Percentiles rank a stretch among this genome's conserved stretches.
These are phyloP conservation scores for Erysiphe pulchra DNA, from an alignment of 2,329 filamentous ascomycete genomes.

Conservation along the genomic window DNA sequence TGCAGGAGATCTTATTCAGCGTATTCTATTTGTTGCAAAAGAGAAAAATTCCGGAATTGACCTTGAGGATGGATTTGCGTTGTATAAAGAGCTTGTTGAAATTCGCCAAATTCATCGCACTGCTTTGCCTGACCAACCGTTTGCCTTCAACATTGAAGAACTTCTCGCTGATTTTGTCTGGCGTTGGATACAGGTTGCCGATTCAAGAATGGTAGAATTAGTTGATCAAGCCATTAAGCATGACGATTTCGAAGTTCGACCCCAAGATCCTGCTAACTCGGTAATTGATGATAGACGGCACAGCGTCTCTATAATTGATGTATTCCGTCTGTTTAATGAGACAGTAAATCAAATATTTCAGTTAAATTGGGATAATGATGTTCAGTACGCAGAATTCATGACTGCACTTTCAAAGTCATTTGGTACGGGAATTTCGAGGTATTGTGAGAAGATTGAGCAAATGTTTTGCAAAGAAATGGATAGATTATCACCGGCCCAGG, in stretches of 20 bases:
- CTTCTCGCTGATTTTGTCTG: conserved; percentile 80
- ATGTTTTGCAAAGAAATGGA: conserved; percentile 85
- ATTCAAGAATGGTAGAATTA: conserved; percentile 55
- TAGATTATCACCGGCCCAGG: conserved; percentile 63
- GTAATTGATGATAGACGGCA: conserved; percentile 63
- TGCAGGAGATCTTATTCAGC: conserved; percentile 57
- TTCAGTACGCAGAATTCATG: conserved; percentile 94
- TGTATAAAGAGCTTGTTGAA: conserved; percentile 71
- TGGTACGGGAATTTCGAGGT: conserved; percentile 55
- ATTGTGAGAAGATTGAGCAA: conserved; percentile 76
- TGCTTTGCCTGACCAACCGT: conserved; percentile 45
- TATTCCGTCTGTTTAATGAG: conserved; percentile 85
- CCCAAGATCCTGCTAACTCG: conserved; percentile 32
- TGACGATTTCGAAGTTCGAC: conserved; percentile 58
- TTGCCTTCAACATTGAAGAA: conserved; percentile 70
- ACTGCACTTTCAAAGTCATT: conserved; percentile 72
- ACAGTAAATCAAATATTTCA: conserved; percentile 66
- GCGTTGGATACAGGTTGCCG: conserved; percentile 72
- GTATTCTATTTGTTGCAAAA: conserved; percentile 51
- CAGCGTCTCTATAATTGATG: conserved; percentile 77
- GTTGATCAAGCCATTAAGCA: conserved; percentile 80
- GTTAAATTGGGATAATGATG: conserved; percentile 76
- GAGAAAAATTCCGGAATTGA: conserved; percentile 49
- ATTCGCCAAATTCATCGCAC: conserved; percentile 60
- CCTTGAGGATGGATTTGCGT: conserved; percentile 76